Percentiles rank a stretch among this genome's conserved stretches.
Conservation (phyloP, 768 basidiomycete species). For the Panaeolus papilionaceus region DNA sequence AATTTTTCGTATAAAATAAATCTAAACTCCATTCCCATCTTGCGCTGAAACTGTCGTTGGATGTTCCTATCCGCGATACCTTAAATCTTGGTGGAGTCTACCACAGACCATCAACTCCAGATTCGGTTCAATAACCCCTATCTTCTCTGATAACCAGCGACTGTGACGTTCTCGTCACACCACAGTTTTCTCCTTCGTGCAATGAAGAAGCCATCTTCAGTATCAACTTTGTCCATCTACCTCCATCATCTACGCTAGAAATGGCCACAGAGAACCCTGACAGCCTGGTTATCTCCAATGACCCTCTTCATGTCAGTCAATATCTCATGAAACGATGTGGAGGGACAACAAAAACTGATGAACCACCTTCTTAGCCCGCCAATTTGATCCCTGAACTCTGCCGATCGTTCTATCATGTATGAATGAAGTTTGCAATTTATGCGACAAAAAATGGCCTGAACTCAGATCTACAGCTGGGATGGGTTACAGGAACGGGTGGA, state of each 20-base stretch:
- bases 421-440: slow-evolving; percentile 16
- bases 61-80: no score
- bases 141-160: not conserved
- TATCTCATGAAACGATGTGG: not conserved
- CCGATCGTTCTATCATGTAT: slow-evolving; percentile 73
- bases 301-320: slow-evolving; percentile 64
- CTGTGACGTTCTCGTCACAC: not conserved
- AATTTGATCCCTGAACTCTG: slow-evolving; percentile 90
- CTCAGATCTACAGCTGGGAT: slow-evolving; percentile 61
- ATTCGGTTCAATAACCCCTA: not conserved
- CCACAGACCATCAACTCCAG: no score
- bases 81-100: no score
- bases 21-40: no score
- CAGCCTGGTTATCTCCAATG: slow-evolving; percentile 60
- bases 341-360: not conserved
- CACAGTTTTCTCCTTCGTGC: not conserved
- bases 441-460: slow-evolving; percentile 14
- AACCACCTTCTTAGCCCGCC: slow-evolving; percentile 63
- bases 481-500: slow-evolving; percentile 92
- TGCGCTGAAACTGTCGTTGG: no score
- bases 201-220: slow-evolving; percentile 1
- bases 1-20: no score
- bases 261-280: slow-evolving; percentile 44
- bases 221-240: not conserved
- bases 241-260: slow-evolving; percentile 6